These are phyloP conservation scores for Neonectria neomacrospora DNA, from an alignment of 2,329 filamentous ascomycete genomes.

Conservation along the genomic window DNA sequence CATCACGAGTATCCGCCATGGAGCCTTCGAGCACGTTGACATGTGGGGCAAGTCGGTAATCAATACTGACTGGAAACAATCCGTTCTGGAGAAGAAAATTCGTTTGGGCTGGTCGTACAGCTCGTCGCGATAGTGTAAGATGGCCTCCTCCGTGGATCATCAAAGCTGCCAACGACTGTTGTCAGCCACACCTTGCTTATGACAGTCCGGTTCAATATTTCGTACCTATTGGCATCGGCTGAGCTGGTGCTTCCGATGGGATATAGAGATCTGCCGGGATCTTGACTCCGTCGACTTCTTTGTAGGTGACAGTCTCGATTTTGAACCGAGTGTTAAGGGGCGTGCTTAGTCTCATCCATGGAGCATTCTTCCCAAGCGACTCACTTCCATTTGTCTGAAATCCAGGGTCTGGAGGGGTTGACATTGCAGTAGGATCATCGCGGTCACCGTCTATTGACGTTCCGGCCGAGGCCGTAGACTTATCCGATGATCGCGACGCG, in stretches of 20 bases:
- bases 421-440: slow-evolving; percentile 25
- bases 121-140: slow-evolving; percentile 25
- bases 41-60: slow-evolving; percentile 28
- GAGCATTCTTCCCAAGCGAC: slow-evolving; percentile 16
- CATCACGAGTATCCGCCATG: slow-evolving; percentile 27
- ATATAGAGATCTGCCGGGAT: slow-evolving; percentile 32
- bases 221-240: slow-evolving; percentile 26
- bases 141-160: slow-evolving; percentile 32
- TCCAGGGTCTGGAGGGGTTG: slow-evolving; percentile 15
- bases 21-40: slow-evolving; percentile 25
- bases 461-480: neutral
- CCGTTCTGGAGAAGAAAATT: slow-evolving; percentile 23
- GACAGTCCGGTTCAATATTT: neutral
- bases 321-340: slow-evolving; percentile 22
- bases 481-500: slow-evolving; percentile 13
- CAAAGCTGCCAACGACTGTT: slow-evolving; percentile 14
- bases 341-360: slow-evolving; percentile 14
- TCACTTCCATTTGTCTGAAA: slow-evolving; percentile 9
- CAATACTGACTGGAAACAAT: slow-evolving; percentile 23
- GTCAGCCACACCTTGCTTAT: slow-evolving; percentile 1
- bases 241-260: slow-evolving; percentile 16
- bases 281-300: slow-evolving; percentile 28
- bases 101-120: slow-evolving; percentile 22
- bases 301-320: slow-evolving; percentile 31
- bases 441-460: slow-evolving; percentile 11